Percentiles rank a stretch among this genome's conserved stretches.
phyloP scores from a whole-genome alignment of 2,329 filamentous ascomycete species.

The Lasiodiplodia sp. region DNA sequence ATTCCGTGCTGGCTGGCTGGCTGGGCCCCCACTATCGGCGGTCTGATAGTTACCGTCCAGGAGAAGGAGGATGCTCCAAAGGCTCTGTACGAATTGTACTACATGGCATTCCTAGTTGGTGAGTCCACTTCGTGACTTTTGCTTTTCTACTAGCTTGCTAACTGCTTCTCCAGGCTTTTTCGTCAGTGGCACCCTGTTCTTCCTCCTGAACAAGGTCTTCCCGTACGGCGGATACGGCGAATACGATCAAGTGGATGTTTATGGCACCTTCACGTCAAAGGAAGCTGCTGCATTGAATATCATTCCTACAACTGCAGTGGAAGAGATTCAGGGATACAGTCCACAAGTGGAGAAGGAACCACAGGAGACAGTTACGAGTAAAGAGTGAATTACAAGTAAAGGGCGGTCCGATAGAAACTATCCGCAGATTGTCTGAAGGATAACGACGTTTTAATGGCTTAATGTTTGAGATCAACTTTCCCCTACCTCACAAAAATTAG shows the following conservation, averaged over 20 bases:
- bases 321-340: conserved; percentile 29
- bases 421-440: background rate
- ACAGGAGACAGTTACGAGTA: conserved; percentile 10
- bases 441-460: background rate
- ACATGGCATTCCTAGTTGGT: conserved; percentile 57
- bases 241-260: conserved; percentile 54
- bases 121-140: conserved; percentile 18
- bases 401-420: background rate
- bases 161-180: conserved; percentile 47
- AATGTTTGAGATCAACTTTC: background rate
- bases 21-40: conserved; percentile 54
- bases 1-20: conserved; percentile 54
- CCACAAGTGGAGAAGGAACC: conserved; percentile 16
- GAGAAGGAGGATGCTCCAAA: conserved; percentile 43
- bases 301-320: conserved; percentile 33
- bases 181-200: conserved; percentile 45
- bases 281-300: conserved; percentile 53
- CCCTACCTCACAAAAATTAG: background rate
- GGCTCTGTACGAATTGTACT: conserved; percentile 54
- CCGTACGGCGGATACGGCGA: conserved; percentile 51
- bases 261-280: conserved; percentile 53
- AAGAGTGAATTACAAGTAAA: background rate
- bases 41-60: conserved; percentile 48
- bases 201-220: conserved; percentile 48
- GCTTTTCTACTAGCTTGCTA: conserved; percentile 16